Conservation (phyloP, 73 alveolate species). For the Durusdinium trenchii region DNA sequence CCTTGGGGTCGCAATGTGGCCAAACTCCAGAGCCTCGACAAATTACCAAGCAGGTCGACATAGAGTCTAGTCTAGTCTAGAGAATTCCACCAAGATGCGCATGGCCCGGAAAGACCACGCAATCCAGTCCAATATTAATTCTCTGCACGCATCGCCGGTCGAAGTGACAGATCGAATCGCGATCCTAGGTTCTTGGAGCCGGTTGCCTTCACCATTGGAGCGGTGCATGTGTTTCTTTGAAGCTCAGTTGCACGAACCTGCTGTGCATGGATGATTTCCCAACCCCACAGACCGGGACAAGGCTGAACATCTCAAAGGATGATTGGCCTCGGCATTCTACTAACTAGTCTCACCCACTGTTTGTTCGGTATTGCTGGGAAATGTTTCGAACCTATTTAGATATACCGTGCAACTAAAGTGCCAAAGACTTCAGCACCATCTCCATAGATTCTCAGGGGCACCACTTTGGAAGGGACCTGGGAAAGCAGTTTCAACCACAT, state of each 20-base stretch:
- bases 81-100: background rate
- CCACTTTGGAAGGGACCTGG: too few species aligned
- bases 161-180: background rate
- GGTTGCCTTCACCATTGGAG: background rate
- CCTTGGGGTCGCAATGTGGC: background rate
- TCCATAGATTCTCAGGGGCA: background rate
- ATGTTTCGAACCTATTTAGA: too few species aligned
- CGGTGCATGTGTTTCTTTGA: background rate
- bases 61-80: too few species aligned
- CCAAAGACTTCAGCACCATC: slow-evolving; percentile 19
- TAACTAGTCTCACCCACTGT: too few species aligned
- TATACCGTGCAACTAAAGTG: background rate
- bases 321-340: too few species aligned
- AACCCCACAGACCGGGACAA: background rate
- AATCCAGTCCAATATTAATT: background rate
- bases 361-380: too few species aligned
- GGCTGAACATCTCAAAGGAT: background rate
- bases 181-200: background rate
- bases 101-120: background rate
- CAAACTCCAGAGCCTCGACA: background rate
- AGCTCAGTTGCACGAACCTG: background rate
- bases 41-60: background rate
- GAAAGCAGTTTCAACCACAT: too few species aligned
- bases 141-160: background rate
- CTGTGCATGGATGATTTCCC: background rate